Conservation (phyloP, 2,329 filamentous ascomycete species). For the Penicillium expansum region DNA sequence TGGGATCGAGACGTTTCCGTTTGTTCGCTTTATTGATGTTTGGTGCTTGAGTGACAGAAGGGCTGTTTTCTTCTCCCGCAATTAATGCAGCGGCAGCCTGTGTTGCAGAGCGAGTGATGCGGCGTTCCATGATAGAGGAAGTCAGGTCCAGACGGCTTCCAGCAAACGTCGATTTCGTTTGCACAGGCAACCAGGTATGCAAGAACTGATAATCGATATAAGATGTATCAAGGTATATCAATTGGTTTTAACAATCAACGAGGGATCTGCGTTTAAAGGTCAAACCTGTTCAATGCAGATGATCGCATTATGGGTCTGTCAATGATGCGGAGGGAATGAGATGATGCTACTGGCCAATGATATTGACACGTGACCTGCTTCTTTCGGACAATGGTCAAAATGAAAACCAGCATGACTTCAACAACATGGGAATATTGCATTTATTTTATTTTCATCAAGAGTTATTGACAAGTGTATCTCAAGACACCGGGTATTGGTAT, state of each 20-base stretch:
- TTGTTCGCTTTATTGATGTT: background rate
- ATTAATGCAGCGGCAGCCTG: slow-evolving; percentile 22
- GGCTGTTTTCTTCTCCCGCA: slow-evolving; percentile 7
- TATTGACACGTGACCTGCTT: background rate
- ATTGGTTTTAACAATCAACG: background rate
- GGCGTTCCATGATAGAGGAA: slow-evolving; percentile 17
- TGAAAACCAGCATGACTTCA: background rate
- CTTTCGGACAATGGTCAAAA: background rate
- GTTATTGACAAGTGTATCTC: slow-evolving; percentile 6
- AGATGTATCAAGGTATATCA: background rate
- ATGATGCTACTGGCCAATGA: background rate
- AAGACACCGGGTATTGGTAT: slow-evolving; percentile 8
- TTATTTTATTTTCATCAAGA: slow-evolving; percentile 4
- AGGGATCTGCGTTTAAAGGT: background rate
- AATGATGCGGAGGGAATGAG: background rate
- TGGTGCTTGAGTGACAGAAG: background rate
- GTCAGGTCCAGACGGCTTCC: background rate
- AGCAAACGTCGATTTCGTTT: background rate
- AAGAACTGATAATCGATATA: background rate
- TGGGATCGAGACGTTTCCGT: background rate
- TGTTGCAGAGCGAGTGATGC: slow-evolving; percentile 31
- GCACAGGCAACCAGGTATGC: background rate
- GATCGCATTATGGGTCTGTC: background rate
- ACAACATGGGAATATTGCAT: background rate
- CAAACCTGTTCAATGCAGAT: background rate